These are phyloP conservation scores for Leavenworthia alabamica DNA, from an alignment of 345 rosid genomes.

Conservation along the genomic window DNA sequence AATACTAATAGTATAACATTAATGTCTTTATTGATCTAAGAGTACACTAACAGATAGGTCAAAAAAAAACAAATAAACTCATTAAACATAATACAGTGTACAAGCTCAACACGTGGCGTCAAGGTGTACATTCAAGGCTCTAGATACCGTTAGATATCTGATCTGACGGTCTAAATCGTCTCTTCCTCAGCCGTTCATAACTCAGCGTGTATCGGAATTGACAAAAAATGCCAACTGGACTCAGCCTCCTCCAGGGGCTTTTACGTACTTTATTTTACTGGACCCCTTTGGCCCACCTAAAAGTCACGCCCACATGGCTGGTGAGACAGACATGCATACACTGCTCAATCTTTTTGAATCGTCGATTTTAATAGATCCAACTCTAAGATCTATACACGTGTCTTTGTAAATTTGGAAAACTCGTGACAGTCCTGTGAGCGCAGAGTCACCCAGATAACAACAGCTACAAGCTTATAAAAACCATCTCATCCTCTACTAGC, in stretches of 20 bases:
- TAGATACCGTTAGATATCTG: neutral
- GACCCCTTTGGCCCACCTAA: conserved; percentile 2
- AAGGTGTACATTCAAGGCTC: too few species aligned
- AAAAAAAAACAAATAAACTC: too few species aligned
- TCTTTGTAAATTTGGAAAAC: neutral
- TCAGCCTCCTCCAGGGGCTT: conserved; percentile 8
- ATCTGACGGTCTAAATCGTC: conserved; percentile 15
- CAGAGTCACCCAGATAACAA: conserved; percentile 24
- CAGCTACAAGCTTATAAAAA: conserved; percentile 26
- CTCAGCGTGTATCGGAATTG: conserved; percentile 1
- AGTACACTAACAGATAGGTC: too few species aligned
- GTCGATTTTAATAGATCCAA: neutral
- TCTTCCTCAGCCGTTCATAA: too few species aligned
- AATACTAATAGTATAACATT: too few species aligned
- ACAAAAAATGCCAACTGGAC: conserved; percentile 20
- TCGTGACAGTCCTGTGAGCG: conserved; percentile 22
- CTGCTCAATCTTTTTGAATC: neutral
- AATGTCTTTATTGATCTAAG: too few species aligned
- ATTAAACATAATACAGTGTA: too few species aligned
- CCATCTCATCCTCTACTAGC: neutral
- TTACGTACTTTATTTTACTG: conserved; percentile 20
- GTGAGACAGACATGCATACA: conserved; percentile 24
- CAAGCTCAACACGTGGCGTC: too few species aligned
- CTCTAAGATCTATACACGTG: conserved; percentile 17
- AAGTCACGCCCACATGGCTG: conserved; percentile 30